Evolutionary conservation across 2,329 filamentous ascomycete species (phyloP), one percentile per base, ranked within the genome.

Genomic region (Ceratocystis cubensis): DNA sequence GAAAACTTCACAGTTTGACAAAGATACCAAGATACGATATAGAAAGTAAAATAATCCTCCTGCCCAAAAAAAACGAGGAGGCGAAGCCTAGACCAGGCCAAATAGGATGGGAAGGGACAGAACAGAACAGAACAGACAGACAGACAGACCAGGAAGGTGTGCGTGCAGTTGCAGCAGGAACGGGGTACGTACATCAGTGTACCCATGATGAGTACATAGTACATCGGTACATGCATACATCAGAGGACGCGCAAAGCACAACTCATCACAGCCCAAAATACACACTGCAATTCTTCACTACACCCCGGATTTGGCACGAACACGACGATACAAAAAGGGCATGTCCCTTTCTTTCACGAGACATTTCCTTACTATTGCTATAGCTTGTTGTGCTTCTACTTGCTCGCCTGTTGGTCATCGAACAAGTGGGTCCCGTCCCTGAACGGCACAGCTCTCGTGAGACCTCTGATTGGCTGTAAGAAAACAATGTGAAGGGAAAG

Each of bases 1-100:
- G 5, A 15, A 48, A 20, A 22, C n/a, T 41, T n/a, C 30, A 5
- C 59, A 15, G 59, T 41, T 45, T 5, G 48, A 25, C n/a, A 37
- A 25, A 8, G 45, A 37, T 48, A 33, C 28, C 13, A 28, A 50
- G 28, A 17, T 30, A 45, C 37, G 33, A 28, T 28, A 20, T n/a
- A 25, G 61, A 33, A 62, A 44, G 41, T 7, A 25, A 30, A 61
- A 45, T 28, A 28, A 41, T 22, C 22, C 61, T 41, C 37, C 37
- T 41, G 13, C 17, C 41, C 20, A 53, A 59, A 37, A 59, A 33
- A 59, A 37, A 13, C 10, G 56, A 59, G 28, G 56, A 59, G 56
- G 56, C 56, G 28, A 37, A 59, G 56, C 56, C 28, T 59, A 7
- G 56, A 59, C 56, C 56, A 37, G 56, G 37, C 37, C 37, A 41